phyloP scores from a whole-genome alignment of 73 alveolate genomes.

The Tetrahymena borealis region DNA sequence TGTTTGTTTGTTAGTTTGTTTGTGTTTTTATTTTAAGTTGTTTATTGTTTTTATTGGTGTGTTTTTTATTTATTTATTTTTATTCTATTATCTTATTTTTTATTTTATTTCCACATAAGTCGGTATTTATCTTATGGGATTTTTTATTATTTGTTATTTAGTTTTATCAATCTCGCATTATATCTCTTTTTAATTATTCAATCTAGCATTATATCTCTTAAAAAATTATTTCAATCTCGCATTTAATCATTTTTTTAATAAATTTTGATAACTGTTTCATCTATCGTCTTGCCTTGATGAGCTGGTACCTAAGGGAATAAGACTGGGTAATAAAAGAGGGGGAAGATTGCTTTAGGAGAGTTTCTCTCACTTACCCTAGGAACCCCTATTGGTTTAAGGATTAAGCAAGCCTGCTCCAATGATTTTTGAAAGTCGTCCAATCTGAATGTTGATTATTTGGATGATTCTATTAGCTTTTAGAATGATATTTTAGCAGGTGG shows the following conservation, averaged over 20 bases:
- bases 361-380: conserved; percentile 1
- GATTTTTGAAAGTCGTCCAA: neutral
- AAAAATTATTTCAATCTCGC: conserved; percentile 1
- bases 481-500: neutral
- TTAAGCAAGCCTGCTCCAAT: neutral
- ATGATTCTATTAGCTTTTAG: neutral
- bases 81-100: neutral
- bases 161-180: neutral
- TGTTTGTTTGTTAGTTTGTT: neutral
- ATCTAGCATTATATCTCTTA: neutral
- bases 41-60: neutral
- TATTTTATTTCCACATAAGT: neutral
- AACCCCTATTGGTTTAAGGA: neutral
- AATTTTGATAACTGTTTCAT: neutral
- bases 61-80: neutral
- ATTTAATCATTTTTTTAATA: neutral
- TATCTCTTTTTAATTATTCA: neutral
- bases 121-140: neutral
- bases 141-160: neutral
- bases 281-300: neutral
- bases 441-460: neutral
- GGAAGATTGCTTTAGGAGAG: conserved; percentile 3
- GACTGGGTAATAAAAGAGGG: neutral
- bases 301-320: neutral
- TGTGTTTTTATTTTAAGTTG: neutral